These are phyloP conservation scores for Protomyces macrosporus DNA, from an alignment of 1,139 yeast species.

Conservation along the genomic window DNA sequence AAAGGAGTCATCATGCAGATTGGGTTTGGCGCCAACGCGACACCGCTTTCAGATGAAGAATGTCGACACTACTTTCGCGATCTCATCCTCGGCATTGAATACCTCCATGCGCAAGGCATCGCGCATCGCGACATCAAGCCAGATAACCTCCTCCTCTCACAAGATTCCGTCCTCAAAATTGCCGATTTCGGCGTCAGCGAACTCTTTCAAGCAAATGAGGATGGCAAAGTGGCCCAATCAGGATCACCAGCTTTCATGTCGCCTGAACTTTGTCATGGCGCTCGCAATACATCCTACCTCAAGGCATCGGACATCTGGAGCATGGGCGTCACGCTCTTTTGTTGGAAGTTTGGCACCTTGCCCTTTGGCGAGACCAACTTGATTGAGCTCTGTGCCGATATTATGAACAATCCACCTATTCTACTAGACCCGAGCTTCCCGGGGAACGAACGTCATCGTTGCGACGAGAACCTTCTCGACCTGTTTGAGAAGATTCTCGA, in stretches of 20 bases:
- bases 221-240: constrained; percentile 47
- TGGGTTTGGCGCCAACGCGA: constrained; percentile 53
- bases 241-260: constrained; percentile 84
- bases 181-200: constrained; percentile 93
- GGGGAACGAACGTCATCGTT: constrained; percentile 36
- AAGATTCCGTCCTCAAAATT: constrained; percentile 74
- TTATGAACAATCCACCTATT: constrained; percentile 35
- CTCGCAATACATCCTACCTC: constrained; percentile 49
- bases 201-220: constrained; percentile 57
- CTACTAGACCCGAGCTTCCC: constrained; percentile 30
- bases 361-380: constrained; percentile 44
- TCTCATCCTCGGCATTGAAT: constrained; percentile 81
- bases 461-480: constrained; percentile 34
- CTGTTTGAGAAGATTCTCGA: constrained; percentile 39
- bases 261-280: constrained; percentile 48
- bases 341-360: constrained; percentile 40
- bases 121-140: constrained; percentile 95
- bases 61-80: constrained; percentile 59
- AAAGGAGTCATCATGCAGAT: constrained; percentile 44
- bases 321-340: constrained; percentile 58
- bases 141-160: constrained; percentile 72
- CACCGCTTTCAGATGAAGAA: constrained; percentile 41
- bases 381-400: constrained; percentile 47
- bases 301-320: constrained; percentile 77
- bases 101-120: constrained; percentile 85